These are phyloP conservation scores for Rhizopus microsporus DNA, from an alignment of 371 early-diverging fungal species.

Conservation along the genomic window DNA sequence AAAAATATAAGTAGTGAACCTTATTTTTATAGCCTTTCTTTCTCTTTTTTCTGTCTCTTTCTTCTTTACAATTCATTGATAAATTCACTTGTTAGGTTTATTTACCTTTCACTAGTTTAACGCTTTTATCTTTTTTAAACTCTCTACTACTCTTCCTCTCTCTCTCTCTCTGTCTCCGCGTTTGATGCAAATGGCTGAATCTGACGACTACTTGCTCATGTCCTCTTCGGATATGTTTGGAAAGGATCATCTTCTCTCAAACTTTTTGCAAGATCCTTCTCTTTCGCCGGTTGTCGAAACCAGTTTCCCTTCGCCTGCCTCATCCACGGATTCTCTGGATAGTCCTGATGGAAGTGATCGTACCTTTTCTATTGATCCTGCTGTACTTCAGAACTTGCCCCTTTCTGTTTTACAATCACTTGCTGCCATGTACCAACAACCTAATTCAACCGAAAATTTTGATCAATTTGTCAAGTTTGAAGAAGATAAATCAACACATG, in stretches of 20 bases:
- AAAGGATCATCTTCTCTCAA: constrained; percentile 30
- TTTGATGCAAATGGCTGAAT: constrained; percentile 19
- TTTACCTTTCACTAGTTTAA: constrained; percentile 26
- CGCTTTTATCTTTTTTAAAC: constrained; percentile 7
- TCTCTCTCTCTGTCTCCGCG: not conserved
- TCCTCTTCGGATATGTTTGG: constrained; percentile 25
- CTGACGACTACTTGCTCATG: constrained; percentile 31
- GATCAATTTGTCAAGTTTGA: constrained; percentile 46
- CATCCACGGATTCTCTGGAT: constrained; percentile 29
- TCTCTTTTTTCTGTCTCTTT: not conserved
- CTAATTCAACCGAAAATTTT: constrained; percentile 24
- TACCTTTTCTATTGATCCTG: constrained; percentile 27
- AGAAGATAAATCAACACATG: constrained; percentile 20
- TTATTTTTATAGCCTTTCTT: not conserved
- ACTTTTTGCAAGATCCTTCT: constrained; percentile 26
- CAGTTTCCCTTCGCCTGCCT: constrained; percentile 34
- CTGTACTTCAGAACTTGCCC: constrained; percentile 33
- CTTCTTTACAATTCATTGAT: not conserved
- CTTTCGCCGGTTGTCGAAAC: constrained; percentile 20
- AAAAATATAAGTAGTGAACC: not conserved
- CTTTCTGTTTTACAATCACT: constrained; percentile 29
- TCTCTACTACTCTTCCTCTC: not conserved
- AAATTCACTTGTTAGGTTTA: constrained; percentile 3
- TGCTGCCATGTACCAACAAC: constrained; percentile 36
- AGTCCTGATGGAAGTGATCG: constrained; percentile 17